phyloP scores from a whole-genome alignment of 192 early-diverging fungal species.

The Haplosporangium gracile region DNA sequence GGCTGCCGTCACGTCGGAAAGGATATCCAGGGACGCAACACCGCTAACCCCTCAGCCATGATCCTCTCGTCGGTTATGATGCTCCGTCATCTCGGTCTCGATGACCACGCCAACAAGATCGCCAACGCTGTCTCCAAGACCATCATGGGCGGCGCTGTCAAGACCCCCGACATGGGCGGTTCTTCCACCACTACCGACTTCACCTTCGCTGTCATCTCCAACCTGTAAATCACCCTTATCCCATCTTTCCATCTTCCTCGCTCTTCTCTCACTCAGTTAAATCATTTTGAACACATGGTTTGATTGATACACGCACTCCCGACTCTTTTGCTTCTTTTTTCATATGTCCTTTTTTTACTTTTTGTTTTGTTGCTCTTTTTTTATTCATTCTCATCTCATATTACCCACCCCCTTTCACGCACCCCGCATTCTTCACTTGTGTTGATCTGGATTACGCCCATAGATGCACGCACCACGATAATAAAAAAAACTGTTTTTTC shows the following conservation, averaged over 20 bases:
- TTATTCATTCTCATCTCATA: constrained; percentile 18
- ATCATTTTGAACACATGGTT: constrained; percentile 7
- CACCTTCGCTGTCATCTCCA: constrained; percentile 88
- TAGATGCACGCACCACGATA: constrained; percentile 8
- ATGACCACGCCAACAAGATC: constrained; percentile 92
- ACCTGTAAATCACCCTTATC: constrained; percentile 64
- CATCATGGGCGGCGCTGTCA: constrained; percentile 79
- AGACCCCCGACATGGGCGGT: constrained; percentile 94
- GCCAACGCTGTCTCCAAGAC: constrained; percentile 91
- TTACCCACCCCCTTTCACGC: neutral
- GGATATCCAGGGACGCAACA: constrained; percentile 95
- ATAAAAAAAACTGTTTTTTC: constrained; percentile 11
- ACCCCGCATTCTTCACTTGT: constrained; percentile 3
- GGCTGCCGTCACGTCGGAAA: constrained; percentile 98
- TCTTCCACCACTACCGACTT: constrained; percentile 92
- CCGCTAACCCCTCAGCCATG: constrained; percentile 96
- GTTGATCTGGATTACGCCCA: neutral
- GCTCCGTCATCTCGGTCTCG: constrained; percentile 94
- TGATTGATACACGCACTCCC: constrained; percentile 9
- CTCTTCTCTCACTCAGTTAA: neutral
- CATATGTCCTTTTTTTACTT: constrained; percentile 1
- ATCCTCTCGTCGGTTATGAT: constrained; percentile 95
- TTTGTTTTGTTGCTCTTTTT: constrained; percentile 3
- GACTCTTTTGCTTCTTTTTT: constrained; percentile 9
- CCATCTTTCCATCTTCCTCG: neutral